Conservation (phyloP, 192 early-diverging fungal species). For the Linnemannia exigua region DNA sequence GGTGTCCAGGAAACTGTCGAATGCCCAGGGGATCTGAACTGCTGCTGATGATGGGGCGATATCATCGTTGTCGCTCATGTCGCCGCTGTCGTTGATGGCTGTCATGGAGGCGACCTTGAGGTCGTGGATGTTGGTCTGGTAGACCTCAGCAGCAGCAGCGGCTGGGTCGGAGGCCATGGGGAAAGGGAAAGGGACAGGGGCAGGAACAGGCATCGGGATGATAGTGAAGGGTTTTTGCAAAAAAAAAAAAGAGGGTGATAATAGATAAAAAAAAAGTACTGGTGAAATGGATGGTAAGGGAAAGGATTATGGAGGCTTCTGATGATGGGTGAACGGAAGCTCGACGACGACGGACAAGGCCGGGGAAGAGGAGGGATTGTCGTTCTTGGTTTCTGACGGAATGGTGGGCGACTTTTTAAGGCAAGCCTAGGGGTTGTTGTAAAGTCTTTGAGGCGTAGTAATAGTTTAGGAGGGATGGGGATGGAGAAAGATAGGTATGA, state of each 20-base stretch:
- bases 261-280: neutral
- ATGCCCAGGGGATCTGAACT: conserved; percentile 30
- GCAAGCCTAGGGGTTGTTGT: conserved; percentile 18
- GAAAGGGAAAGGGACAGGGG: conserved; percentile 36
- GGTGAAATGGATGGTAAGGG: conserved; percentile 30
- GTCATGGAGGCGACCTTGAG: conserved; percentile 40
- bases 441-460: conserved; percentile 31
- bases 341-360: conserved; percentile 48
- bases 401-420: conserved; percentile 55
- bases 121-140: conserved; percentile 32
- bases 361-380: conserved; percentile 29
- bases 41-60: neutral
- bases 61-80: conserved; percentile 15
- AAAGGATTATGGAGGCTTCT: conserved; percentile 55
- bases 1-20: conserved; percentile 41
- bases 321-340: conserved; percentile 29
- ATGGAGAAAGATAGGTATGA: neutral
- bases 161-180: neutral
- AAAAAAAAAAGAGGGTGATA: neutral
- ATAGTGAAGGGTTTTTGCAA: neutral
- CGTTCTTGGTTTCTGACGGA: conserved; percentile 54
- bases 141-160: neutral
- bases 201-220: conserved; percentile 57
- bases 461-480: neutral
- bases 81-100: neutral